phyloP scores from a whole-genome alignment of 1,284 basidiomycete species.

The Ganoderma leucocontextum region DNA sequence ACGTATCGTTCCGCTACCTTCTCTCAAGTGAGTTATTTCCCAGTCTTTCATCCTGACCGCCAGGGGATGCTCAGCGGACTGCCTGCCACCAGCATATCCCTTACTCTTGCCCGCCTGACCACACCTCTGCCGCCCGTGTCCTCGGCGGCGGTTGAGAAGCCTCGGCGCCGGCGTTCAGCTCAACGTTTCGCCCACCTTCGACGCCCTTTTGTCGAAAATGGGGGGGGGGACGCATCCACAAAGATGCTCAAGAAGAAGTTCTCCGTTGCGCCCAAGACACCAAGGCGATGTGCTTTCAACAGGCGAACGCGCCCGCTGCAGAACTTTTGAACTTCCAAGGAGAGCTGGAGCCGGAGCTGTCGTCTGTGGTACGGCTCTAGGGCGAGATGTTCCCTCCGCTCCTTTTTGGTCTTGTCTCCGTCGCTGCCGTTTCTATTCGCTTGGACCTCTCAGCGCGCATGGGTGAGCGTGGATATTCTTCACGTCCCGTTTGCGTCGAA shows the following conservation, averaged over 20 bases:
- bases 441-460: background rate
- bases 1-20: background rate
- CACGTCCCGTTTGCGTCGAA: background rate
- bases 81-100: background rate
- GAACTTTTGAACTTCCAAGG: background rate
- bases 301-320: background rate
- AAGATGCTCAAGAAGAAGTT: background rate
- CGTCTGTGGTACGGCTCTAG: background rate
- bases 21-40: background rate
- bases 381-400: background rate
- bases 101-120: background rate
- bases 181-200: background rate
- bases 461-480: background rate
- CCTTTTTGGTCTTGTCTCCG: background rate
- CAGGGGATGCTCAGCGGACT: background rate
- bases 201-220: background rate
- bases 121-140: background rate
- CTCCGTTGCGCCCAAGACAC: background rate
- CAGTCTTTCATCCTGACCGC: background rate
- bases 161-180: background rate
- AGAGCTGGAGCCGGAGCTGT: background rate
- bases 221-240: background rate
- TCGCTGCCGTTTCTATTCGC: background rate
- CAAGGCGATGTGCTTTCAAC: background rate
- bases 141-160: background rate